These are phyloP conservation scores for Allium sativum DNA, from an alignment of 106 monocot genomes.

Conservation along the genomic window DNA sequence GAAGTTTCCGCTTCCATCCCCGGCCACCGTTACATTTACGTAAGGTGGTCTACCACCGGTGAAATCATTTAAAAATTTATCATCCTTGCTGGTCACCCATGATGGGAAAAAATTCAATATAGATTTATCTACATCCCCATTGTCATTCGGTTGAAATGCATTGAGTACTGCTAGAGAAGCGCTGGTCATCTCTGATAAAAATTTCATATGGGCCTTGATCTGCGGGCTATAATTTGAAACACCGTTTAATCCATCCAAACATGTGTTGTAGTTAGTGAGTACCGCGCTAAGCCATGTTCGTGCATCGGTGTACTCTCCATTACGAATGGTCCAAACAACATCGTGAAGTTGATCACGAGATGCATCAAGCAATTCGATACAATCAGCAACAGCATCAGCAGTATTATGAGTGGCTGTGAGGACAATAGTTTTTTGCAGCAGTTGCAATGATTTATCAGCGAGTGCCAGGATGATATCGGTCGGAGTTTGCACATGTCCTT, in stretches of 20 bases:
- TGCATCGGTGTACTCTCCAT: background rate
- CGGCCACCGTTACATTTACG: constrained; percentile 16
- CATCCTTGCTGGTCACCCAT: constrained; percentile 1
- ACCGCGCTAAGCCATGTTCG: constrained; percentile 8
- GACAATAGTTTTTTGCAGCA: background rate
- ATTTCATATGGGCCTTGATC: too few relatives aligned
- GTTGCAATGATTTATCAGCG: background rate
- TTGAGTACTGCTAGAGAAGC: background rate
- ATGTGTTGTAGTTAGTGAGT: constrained; percentile 1
- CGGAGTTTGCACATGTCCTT: background rate
- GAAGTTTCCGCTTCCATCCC: constrained; percentile 20
- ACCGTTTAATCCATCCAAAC: background rate
- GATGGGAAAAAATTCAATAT: background rate
- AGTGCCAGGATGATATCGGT: background rate
- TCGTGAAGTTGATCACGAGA: background rate
- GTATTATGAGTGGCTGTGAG: background rate
- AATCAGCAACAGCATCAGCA: background rate
- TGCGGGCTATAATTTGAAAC: too few relatives aligned
- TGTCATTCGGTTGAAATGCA: background rate
- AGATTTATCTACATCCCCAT: background rate
- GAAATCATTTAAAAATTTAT: constrained; percentile 1
- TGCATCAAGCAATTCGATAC: background rate
- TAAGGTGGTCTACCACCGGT: too few relatives aligned
- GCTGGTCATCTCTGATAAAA: too few relatives aligned
- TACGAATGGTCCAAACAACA: background rate